Evolutionary conservation across 2,329 filamentous ascomycete genomes (phyloP).

Genomic region (Calcarisporium arbuscula): DNA sequence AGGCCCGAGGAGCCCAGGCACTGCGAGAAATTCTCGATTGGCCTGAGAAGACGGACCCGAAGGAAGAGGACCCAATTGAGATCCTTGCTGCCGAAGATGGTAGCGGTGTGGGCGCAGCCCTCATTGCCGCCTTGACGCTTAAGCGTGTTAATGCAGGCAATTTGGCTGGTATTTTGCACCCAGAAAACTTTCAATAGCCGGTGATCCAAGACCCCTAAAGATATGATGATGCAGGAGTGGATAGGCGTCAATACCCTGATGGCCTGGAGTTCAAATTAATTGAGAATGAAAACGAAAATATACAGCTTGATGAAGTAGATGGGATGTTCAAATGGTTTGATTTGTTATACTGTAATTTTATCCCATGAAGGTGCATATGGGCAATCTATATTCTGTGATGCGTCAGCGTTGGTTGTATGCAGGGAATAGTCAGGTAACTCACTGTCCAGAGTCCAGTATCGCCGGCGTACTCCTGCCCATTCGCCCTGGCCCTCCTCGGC

Average conservation of each 20-base stretch:
- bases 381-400: constrained; percentile 59
- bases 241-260: too few species aligned
- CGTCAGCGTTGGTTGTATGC: constrained; percentile 17
- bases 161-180: constrained; percentile 57
- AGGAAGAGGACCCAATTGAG: constrained; percentile 80
- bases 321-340: too few species aligned
- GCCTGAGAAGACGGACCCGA: constrained; percentile 60
- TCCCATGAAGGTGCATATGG: constrained; percentile 67
- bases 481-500: constrained; percentile 62
- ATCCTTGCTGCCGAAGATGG: constrained; percentile 90
- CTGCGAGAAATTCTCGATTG: constrained; percentile 95
- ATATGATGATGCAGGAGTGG: neutral
- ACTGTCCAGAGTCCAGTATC: constrained; percentile 84
- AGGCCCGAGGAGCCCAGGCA: constrained; percentile 80
- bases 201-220: too few species aligned
- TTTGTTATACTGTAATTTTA: too few species aligned
- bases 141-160: constrained; percentile 60
- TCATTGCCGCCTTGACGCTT: constrained; percentile 74
- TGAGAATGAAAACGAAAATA: too few species aligned
- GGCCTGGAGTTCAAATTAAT: too few species aligned
- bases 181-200: constrained; percentile 49
- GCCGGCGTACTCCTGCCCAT: constrained; percentile 82
- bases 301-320: too few species aligned
- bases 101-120: constrained; percentile 89
- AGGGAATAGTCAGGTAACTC: constrained; percentile 23